phyloP scores from a whole-genome alignment of 257 asterid species.

The Solanum piurae region DNA sequence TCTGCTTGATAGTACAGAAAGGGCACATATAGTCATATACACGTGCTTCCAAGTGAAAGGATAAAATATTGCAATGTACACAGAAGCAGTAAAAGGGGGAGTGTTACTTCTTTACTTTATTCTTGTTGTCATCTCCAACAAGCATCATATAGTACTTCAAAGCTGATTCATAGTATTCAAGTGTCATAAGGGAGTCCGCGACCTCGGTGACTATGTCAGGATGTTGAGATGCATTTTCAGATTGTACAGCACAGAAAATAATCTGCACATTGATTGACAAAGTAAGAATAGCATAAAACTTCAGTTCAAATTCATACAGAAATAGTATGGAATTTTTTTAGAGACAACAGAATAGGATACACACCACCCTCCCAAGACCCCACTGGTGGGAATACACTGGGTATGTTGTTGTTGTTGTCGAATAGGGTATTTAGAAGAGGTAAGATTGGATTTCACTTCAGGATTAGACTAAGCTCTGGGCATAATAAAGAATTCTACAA shows the following conservation, averaged over 20 bases:
- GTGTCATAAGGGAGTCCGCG: slow-evolving; percentile 54
- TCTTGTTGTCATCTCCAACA: slow-evolving; percentile 29
- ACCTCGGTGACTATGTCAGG: slow-evolving; percentile 41
- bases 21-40: neutral
- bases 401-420: neutral
- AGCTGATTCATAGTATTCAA: slow-evolving; percentile 42
- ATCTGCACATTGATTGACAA: slow-evolving; percentile 27
- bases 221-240: slow-evolving; percentile 27
- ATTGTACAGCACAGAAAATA: slow-evolving; percentile 32
- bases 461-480: neutral
- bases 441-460: neutral
- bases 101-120: slow-evolving; percentile 23
- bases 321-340: neutral
- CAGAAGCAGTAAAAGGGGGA: neutral
- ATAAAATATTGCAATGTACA: neutral
- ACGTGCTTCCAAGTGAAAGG: neutral
- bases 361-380: neutral
- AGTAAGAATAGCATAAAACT: slow-evolving; percentile 5
- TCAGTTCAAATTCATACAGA: neutral
- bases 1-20: neutral
- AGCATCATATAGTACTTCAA: slow-evolving; percentile 59
- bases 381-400: neutral
- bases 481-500: neutral
- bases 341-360: neutral
- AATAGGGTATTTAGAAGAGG: neutral